Conservation (phyloP, 257 asterid species). For the Nemophila menziesii region DNA sequence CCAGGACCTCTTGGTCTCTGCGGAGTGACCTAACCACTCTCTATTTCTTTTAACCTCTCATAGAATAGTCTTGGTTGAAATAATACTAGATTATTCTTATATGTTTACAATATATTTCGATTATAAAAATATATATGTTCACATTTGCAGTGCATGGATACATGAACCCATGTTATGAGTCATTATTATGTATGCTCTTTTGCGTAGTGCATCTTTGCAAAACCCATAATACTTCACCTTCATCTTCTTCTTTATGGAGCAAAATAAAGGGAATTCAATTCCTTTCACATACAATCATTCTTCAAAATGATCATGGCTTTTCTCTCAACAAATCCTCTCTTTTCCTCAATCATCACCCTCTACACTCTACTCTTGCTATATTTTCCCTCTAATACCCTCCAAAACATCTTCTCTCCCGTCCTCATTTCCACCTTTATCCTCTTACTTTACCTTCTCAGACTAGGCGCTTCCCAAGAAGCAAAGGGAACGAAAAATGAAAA, state of each 20-base stretch:
- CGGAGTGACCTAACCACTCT: too few species aligned
- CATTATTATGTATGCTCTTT: neutral
- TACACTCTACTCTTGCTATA: conserved; percentile 48
- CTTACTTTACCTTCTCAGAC: conserved; percentile 52
- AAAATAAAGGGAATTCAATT: neutral
- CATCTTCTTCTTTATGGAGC: neutral
- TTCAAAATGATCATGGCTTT: conserved; percentile 8
- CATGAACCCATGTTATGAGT: conserved; percentile 10
- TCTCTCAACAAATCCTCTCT: conserved; percentile 27
- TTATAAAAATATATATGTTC: too few species aligned
- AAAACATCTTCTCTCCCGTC: conserved; percentile 39
- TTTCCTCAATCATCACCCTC: conserved; percentile 45
- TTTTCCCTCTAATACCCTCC: conserved; percentile 27
- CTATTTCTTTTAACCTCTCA: too few species aligned
- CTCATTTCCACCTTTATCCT: conserved; percentile 38
- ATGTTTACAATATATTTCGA: too few species aligned
- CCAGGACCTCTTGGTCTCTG: too few species aligned
- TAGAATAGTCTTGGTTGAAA: too few species aligned
- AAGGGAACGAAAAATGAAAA: neutral
- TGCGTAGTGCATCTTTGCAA: conserved; percentile 1
- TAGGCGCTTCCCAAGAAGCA: conserved; percentile 39
- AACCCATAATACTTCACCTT: conserved; percentile 8
- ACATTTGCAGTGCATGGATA: conserved; percentile 15
- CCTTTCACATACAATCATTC: neutral
- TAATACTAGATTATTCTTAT: too few species aligned